phyloP scores from a whole-genome alignment of 257 asterid genomes.

The Mitragyna speciosa region DNA sequence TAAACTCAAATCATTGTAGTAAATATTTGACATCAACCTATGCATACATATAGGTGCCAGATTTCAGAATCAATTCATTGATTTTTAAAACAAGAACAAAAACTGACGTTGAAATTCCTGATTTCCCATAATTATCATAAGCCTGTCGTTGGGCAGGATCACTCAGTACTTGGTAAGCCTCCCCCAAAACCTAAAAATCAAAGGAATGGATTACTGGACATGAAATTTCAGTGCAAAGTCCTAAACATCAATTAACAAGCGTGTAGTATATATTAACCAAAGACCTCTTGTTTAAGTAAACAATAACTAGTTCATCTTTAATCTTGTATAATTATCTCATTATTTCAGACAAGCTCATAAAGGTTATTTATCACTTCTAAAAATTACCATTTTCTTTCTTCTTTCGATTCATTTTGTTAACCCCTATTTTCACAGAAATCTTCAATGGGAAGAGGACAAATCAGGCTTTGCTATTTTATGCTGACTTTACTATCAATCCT shows the following conservation, averaged over 20 bases:
- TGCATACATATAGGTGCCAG: background rate
- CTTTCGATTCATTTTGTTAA: background rate
- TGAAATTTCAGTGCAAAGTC: background rate
- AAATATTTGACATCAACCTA: background rate
- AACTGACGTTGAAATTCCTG: slow-evolving; percentile 91
- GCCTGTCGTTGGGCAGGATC: slow-evolving; percentile 90
- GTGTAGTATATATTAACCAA: background rate
- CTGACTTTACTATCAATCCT: slow-evolving; percentile 2
- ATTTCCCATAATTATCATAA: slow-evolving; percentile 88
- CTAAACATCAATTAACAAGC: background rate
- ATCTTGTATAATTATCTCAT: background rate
- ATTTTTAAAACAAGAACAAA: slow-evolving; percentile 12
- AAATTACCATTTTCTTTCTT: background rate
- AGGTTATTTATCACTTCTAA: background rate
- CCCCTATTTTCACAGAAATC: background rate
- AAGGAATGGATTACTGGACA: slow-evolving; percentile 22
- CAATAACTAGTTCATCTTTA: background rate
- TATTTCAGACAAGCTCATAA: background rate
- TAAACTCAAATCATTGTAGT: background rate
- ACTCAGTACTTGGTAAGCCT: slow-evolving; percentile 98
- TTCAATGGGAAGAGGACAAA: background rate
- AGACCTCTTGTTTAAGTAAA: background rate
- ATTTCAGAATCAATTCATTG: background rate
- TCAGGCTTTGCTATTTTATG: background rate
- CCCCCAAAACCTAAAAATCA: slow-evolving; percentile 82